phyloP scores from a whole-genome alignment of 768 basidiomycete genomes.

The Podaxis sp. region DNA sequence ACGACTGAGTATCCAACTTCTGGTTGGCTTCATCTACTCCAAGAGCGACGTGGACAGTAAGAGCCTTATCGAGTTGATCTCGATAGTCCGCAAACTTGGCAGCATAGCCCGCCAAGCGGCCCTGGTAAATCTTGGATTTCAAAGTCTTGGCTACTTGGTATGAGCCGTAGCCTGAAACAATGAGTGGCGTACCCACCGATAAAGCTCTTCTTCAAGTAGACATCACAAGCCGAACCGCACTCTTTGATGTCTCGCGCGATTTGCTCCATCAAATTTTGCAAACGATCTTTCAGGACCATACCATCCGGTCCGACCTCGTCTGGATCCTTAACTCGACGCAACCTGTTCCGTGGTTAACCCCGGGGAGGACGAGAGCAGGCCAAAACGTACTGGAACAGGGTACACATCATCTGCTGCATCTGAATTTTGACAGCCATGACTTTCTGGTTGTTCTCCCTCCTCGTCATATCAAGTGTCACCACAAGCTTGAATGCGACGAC shows the following conservation, averaged over 20 bases:
- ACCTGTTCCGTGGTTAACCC: constrained; percentile 14
- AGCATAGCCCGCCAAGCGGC: constrained; percentile 28
- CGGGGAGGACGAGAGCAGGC: constrained; percentile 9
- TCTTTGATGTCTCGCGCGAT: constrained; percentile 37
- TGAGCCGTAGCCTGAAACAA: neutral
- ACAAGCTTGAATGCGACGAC: constrained; percentile 47
- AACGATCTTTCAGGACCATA: constrained; percentile 22
- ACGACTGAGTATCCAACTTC: constrained; percentile 22
- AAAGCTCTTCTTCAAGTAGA: constrained; percentile 39
- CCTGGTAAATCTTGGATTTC: constrained; percentile 33
- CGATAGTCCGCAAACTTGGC: constrained; percentile 29
- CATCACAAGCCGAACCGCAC: constrained; percentile 41
- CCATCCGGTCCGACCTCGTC: constrained; percentile 27
- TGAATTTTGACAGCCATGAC: constrained; percentile 39
- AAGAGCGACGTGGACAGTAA: constrained; percentile 33
- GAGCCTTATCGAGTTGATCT: constrained; percentile 28
- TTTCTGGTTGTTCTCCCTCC: constrained; percentile 50
- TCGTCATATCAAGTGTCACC: constrained; percentile 40
- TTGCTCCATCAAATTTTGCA: constrained; percentile 21
- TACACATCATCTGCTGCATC: constrained; percentile 47
- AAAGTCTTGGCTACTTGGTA: constrained; percentile 28
- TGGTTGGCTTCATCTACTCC: constrained; percentile 30
- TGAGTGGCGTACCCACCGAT: constrained; percentile 24
- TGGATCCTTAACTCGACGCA: constrained; percentile 24
- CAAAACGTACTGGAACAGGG: constrained; percentile 37